Base-by-base conservation (phyloP, 331 rosid species). In the Stylosanthes scabra region DNA sequence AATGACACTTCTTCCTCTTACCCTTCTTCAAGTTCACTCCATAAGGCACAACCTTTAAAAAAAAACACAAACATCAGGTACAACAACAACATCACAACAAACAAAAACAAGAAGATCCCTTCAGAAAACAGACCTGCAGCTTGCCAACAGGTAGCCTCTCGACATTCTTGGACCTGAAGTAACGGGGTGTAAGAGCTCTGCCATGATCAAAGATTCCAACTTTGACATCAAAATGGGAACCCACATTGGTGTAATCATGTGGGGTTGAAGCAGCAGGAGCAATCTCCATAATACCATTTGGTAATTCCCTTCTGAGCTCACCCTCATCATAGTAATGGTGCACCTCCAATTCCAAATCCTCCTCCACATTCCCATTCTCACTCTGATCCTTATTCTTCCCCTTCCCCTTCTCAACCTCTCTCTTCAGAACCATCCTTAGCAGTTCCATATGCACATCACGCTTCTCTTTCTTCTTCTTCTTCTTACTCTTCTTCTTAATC, bases 121-220 rank as follows among this genome's bases (percentile, higher is more conserved):
- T 25, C 59, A 41, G 77, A 81, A 67, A 65, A 69, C 44, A 34
- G 74, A 87, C 99, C 93, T 87, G 89, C 82, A 88, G 86, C 39
- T 86, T 81, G 39, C 85, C 93, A 81, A 46, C 65, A 34, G 90
- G 82, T 62, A 74, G 74, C 66, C 91, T 82, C 69, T 95, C 95
- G 57, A 79, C 88, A 86, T 95, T 95, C 90, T 92, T 95, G 50
- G 99, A 95, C 81, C 99, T 86, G 77, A 90, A 89, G 79, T 80
- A 85, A 81, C 96, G 88, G 31, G 82, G 79, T 29, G 76, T 75
- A 51, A 83, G 45, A 8, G 86, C 64, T 63, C 55, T 72, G 9
- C 10, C 16, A 45, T 73, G 81, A 63, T 83, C 83, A 37, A 61
- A 87, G 34, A 52, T 15, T 52, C 86, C 85, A 3, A 83, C 78